These are phyloP conservation scores for Mycena latifolia DNA, from an alignment of 768 basidiomycete species.

Conservation along the genomic window DNA sequence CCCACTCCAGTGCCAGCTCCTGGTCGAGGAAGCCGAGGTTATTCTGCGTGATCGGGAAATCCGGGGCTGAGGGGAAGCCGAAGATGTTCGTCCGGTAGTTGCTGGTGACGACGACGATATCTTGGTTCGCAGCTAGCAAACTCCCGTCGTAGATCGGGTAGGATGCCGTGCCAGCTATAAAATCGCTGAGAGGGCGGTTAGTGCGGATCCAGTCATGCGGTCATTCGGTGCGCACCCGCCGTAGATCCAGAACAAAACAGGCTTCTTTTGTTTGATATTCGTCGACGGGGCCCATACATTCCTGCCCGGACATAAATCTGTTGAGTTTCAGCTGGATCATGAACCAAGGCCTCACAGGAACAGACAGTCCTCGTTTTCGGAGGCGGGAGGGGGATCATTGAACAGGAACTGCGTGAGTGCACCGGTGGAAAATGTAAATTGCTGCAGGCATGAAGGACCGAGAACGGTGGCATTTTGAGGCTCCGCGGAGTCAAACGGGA, in stretches of 20 bases:
- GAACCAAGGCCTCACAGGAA: constrained; percentile 14
- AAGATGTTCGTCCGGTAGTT: constrained; percentile 27
- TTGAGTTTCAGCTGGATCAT: background rate
- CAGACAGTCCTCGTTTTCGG: constrained; percentile 32
- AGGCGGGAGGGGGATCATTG: constrained; percentile 29
- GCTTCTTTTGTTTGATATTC: background rate
- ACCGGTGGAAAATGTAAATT: constrained; percentile 18
- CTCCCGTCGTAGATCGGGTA: constrained; percentile 12
- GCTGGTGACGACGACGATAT: constrained; percentile 24
- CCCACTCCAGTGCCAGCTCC: constrained; percentile 13
- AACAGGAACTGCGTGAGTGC: constrained; percentile 19
- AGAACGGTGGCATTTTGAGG: constrained; percentile 23
- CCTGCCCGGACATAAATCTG: background rate
- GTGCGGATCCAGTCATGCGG: too few species aligned
- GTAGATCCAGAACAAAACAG: constrained; percentile 22
- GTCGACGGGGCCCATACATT: constrained; percentile 25
- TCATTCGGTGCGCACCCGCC: too few species aligned
- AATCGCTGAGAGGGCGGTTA: too few species aligned
- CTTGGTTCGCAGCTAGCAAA: constrained; percentile 18
- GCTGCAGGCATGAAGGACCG: constrained; percentile 28
- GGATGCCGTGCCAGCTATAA: constrained; percentile 18
- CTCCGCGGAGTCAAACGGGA: constrained; percentile 19
- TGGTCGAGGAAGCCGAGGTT: constrained; percentile 29
- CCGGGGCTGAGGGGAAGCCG: constrained; percentile 16
- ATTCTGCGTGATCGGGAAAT: constrained; percentile 18